Conservation (phyloP, 2,329 filamentous ascomycete species). For the Xylariomycetidae sp. region DNA sequence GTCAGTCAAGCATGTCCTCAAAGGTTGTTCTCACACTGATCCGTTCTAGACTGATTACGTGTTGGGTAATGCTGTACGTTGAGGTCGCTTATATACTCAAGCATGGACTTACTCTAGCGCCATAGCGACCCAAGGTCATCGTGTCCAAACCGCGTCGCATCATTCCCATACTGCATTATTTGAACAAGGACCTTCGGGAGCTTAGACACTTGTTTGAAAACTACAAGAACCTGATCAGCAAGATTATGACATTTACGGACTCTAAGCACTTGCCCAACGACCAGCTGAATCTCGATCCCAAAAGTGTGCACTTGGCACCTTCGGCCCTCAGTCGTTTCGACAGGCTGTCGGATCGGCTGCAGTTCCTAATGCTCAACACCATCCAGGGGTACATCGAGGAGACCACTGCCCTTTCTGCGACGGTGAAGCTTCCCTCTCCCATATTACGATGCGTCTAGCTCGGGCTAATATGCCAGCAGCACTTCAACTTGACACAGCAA, state of each 20-base stretch:
- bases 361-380: constrained; percentile 56
- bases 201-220: constrained; percentile 56
- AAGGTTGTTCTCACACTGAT: too few species aligned
- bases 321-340: constrained; percentile 55
- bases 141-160: too few species aligned
- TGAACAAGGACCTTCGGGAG: constrained; percentile 57
- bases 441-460: constrained; percentile 1
- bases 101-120: too few species aligned
- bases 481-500: constrained; percentile 73
- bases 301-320: constrained; percentile 29
- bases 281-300: constrained; percentile 5
- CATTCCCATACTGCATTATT: constrained; percentile 52
- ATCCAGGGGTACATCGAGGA: constrained; percentile 62
- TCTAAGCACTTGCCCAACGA: constrained; percentile 7
- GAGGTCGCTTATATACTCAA: too few species aligned
- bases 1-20: too few species aligned
- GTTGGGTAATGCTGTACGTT: constrained; percentile 30
- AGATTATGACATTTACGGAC: constrained; percentile 44
- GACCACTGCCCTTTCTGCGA: constrained; percentile 64
- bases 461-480: constrained; percentile 37
- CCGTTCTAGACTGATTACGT: constrained; percentile 28
- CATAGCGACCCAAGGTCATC: too few species aligned
- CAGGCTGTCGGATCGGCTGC: constrained; percentile 53
- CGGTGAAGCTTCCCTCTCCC: constrained; percentile 43
- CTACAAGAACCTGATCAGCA: constrained; percentile 56